A percentile compares a stretch with the other conserved stretches of the same genome.
phyloP scores from a whole-genome alignment of 495 filamentous ascomycete genomes.

The Trypethelium eluteriae region DNA sequence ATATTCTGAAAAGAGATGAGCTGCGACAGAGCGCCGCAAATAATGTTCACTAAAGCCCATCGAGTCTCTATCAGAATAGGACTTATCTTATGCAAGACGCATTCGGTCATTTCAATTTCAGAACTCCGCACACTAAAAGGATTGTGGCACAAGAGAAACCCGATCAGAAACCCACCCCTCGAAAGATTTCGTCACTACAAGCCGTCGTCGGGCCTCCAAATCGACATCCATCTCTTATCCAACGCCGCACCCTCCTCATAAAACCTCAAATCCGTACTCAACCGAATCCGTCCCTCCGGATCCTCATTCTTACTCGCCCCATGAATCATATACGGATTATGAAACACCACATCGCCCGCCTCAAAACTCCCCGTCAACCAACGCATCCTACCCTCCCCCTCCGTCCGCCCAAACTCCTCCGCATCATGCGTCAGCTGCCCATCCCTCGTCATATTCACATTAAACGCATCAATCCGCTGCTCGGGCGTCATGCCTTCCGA shows the following conservation, averaged over 20 bases:
- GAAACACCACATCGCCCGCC: constrained; percentile 56
- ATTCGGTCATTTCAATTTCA: no score
- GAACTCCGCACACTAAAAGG: no score
- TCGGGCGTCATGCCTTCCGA: constrained; percentile 20
- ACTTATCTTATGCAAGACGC: no score
- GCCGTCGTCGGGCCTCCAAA: constrained; percentile 15
- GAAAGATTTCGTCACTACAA: not conserved
- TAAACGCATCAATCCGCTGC: constrained; percentile 25
- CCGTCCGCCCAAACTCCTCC: constrained; percentile 21
- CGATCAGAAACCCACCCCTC: no score
- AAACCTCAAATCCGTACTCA: constrained; percentile 52
- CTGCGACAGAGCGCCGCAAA: no score
- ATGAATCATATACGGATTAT: constrained; percentile 53
- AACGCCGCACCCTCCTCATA: constrained; percentile 22
- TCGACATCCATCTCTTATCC: constrained; percentile 16
- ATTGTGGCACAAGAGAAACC: no score
- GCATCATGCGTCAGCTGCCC: constrained; percentile 26
- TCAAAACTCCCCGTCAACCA: constrained; percentile 52
- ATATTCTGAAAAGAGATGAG: no score
- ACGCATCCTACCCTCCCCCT: constrained; percentile 35
- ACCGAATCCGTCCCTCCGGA: constrained; percentile 46
- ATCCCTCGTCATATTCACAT: constrained; percentile 25
- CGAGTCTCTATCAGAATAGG: no score
- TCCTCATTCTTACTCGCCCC: constrained; percentile 51
- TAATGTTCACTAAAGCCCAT: no score